These are phyloP conservation scores for Typha latifolia DNA, from an alignment of 176 grass and related monocot genomes.

Conservation along the genomic window DNA sequence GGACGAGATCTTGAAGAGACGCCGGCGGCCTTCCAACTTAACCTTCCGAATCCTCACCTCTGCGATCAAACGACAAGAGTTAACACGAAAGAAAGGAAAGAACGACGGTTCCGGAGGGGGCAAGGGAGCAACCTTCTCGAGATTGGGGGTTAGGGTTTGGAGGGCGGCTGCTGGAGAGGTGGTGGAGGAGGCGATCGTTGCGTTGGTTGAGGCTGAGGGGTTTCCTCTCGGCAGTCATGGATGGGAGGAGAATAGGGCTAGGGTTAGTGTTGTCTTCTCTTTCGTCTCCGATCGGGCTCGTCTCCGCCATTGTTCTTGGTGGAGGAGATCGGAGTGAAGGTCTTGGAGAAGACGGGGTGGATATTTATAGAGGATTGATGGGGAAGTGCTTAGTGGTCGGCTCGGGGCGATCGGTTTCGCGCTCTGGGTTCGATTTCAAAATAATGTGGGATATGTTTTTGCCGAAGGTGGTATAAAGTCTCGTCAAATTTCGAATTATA, in stretches of 20 bases:
- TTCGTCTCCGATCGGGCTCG: background rate
- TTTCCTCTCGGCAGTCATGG: slow-evolving; percentile 13
- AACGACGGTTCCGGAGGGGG: background rate
- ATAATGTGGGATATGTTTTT: no score
- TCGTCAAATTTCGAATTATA: no score
- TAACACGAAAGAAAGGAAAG: background rate
- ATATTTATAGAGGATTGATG: no score
- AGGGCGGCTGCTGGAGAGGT: slow-evolving; percentile 32
- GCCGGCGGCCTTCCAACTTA: slow-evolving; percentile 60
- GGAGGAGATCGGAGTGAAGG: no score
- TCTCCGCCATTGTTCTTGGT: background rate
- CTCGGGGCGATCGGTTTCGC: no score
- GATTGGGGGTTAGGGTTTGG: slow-evolving; percentile 19
- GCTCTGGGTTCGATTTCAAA: no score
- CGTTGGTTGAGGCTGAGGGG: slow-evolving; percentile 81
- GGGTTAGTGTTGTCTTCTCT: background rate
- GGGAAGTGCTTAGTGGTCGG: no score
- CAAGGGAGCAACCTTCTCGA: slow-evolving; percentile 7
- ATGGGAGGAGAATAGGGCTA: slow-evolving; percentile 3
- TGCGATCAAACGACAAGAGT: slow-evolving; percentile 13
- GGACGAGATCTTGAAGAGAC: slow-evolving; percentile 52
- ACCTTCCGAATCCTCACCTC: slow-evolving; percentile 29
- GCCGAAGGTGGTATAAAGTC: no score
- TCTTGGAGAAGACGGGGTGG: no score
- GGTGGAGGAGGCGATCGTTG: slow-evolving; percentile 32